Conservation (phyloP, 1,284 basidiomycete species). For the Veloboletus limbatus region DNA sequence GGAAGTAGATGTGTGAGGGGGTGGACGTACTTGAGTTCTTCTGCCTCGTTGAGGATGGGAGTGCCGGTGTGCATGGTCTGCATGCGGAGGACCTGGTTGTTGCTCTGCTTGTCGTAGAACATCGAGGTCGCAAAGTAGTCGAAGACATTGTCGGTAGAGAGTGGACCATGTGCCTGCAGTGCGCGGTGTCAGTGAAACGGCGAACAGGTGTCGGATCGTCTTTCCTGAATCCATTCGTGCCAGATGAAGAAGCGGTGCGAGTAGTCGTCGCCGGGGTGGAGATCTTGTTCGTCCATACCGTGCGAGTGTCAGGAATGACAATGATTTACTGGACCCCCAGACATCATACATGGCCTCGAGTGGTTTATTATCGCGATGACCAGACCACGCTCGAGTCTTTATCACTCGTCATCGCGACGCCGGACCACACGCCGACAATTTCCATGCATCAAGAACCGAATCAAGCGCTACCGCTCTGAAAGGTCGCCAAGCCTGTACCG, state of each 20-base stretch:
- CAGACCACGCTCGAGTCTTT: too few relatives aligned
- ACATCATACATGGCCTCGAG: too few relatives aligned
- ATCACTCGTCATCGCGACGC: constrained; percentile 32
- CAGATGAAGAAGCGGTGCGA: constrained; percentile 80
- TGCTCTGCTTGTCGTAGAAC: constrained; percentile 89
- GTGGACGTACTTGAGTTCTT: constrained; percentile 67
- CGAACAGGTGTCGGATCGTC: neutral
- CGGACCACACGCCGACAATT: neutral
- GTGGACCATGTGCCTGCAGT: constrained; percentile 70
- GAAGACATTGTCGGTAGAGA: constrained; percentile 73
- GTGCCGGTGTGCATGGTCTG: constrained; percentile 80
- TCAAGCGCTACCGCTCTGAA: too few relatives aligned
- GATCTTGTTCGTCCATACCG: constrained; percentile 64
- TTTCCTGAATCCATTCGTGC: constrained; percentile 79
- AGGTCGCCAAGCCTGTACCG: too few relatives aligned
- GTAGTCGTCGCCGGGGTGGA: constrained; percentile 77
- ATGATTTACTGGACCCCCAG: too few relatives aligned
- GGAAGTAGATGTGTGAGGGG: neutral
- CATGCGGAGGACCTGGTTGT: constrained; percentile 86
- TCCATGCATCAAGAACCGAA: neutral
- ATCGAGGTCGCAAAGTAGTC: constrained; percentile 84
- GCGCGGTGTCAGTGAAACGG: neutral
- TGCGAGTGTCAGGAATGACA: neutral
- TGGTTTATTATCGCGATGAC: too few relatives aligned
- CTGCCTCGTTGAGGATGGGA: constrained; percentile 68